Conservation (phyloP, 2,329 filamentous ascomycete genomes). For the Aspergillus tubingensis region DNA sequence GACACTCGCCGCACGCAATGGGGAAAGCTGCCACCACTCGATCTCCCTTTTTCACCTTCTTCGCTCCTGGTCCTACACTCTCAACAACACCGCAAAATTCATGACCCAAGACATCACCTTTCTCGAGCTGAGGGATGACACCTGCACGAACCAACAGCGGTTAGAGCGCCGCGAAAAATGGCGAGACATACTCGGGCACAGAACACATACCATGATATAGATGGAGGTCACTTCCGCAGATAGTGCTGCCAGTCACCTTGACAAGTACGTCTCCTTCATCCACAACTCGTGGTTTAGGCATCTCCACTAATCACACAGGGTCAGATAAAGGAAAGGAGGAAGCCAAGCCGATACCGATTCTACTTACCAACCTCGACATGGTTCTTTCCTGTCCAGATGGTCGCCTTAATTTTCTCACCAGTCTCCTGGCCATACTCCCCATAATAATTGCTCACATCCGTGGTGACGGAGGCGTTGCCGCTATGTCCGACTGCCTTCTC, state of each 20-base stretch:
- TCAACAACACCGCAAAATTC: slow-evolving; percentile 57
- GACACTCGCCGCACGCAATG: slow-evolving; percentile 69
- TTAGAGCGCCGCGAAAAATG: neutral
- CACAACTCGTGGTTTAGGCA: slow-evolving; percentile 69
- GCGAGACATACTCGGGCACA: no score
- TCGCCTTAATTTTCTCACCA: slow-evolving; percentile 71
- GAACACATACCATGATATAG: slow-evolving; percentile 41
- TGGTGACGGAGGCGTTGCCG: slow-evolving; percentile 63
- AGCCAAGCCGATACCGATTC: neutral
- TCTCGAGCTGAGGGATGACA: slow-evolving; percentile 59
- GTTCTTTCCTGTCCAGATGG: slow-evolving; percentile 82
- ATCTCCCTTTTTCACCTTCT: slow-evolving; percentile 59
- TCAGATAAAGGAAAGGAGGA: neutral
- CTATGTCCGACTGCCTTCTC: slow-evolving; percentile 71
- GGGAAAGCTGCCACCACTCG: slow-evolving; percentile 85
- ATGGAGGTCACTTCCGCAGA: slow-evolving; percentile 64
- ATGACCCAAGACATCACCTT: slow-evolving; percentile 68
- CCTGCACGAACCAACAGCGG: slow-evolving; percentile 27
- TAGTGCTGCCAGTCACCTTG: slow-evolving; percentile 69
- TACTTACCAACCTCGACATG: slow-evolving; percentile 64
- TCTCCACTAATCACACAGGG: slow-evolving; percentile 52
- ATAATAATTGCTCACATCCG: slow-evolving; percentile 70
- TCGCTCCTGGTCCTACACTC: slow-evolving; percentile 57
- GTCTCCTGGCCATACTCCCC: slow-evolving; percentile 56
- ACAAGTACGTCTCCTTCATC: slow-evolving; percentile 77